Conservation (phyloP, 2,329 filamentous ascomycete genomes). For the Clonostachys byssicola region DNA sequence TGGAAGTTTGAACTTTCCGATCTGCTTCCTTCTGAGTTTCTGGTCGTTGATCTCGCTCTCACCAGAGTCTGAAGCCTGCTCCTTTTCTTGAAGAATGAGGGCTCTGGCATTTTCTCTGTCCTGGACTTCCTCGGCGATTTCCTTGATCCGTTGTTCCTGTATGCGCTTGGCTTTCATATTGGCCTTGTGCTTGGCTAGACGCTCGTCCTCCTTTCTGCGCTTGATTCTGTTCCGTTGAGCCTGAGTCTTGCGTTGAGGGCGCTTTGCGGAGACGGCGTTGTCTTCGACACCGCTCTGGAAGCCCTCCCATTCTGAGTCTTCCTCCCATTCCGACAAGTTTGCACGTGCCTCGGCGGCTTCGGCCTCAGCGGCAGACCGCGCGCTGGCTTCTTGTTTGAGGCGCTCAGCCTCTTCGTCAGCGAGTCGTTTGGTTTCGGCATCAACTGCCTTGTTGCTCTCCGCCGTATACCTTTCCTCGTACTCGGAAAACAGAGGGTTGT, state of each 20-base stretch:
- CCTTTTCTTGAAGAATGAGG: slow-evolving; percentile 31
- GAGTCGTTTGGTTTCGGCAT: slow-evolving; percentile 71
- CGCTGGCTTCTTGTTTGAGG: slow-evolving; percentile 63
- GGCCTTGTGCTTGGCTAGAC: slow-evolving; percentile 68
- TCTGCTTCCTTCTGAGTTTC: slow-evolving; percentile 64
- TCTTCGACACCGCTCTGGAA: slow-evolving; percentile 80
- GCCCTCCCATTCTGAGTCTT: slow-evolving; percentile 89
- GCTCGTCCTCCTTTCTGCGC: slow-evolving; percentile 83
- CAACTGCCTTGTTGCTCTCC: slow-evolving; percentile 76
- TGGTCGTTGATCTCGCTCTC: slow-evolving; percentile 56
- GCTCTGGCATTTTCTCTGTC: slow-evolving; percentile 50
- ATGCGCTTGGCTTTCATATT: slow-evolving; percentile 69
- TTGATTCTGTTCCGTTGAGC: slow-evolving; percentile 84
- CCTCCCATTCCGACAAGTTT: slow-evolving; percentile 69
- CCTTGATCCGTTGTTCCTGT: slow-evolving; percentile 68
- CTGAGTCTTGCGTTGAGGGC: slow-evolving; percentile 79
- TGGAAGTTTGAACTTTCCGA: slow-evolving; percentile 71
- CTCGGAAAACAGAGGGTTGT: slow-evolving; percentile 85
- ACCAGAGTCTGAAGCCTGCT: slow-evolving; percentile 30
- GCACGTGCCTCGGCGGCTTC: slow-evolving; percentile 68
- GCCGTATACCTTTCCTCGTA: slow-evolving; percentile 73
- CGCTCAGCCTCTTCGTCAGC: slow-evolving; percentile 63
- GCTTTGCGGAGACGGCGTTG: slow-evolving; percentile 50
- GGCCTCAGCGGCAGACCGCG: slow-evolving; percentile 66
- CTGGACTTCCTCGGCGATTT: slow-evolving; percentile 60